These are phyloP conservation scores for Durotheca rogersii DNA, from an alignment of 495 filamentous ascomycete genomes.

Conservation along the genomic window DNA sequence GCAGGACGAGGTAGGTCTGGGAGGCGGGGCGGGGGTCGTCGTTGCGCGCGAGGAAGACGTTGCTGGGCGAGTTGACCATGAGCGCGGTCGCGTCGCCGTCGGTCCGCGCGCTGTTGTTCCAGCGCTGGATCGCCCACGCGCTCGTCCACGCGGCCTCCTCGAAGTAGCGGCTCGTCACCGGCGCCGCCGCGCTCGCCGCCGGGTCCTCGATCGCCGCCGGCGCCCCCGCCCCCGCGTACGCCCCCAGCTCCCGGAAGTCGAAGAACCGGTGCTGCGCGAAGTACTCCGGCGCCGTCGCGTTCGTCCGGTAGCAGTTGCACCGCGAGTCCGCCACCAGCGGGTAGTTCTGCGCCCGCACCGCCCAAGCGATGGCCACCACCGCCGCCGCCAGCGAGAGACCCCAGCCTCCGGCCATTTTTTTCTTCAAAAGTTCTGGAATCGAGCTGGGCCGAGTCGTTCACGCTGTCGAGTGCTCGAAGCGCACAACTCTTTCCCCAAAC, in stretches of 20 bases:
- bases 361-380: constrained; percentile 15
- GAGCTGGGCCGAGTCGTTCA: background rate
- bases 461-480: no score
- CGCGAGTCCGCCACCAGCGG: constrained; percentile 45
- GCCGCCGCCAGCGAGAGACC: constrained; percentile 7
- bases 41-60: constrained; percentile 60
- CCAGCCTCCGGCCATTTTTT: constrained; percentile 17
- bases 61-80: constrained; percentile 64
- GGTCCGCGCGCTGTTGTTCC: constrained; percentile 50
- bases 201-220: constrained; percentile 39
- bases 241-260: constrained; percentile 60
- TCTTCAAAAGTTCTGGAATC: background rate
- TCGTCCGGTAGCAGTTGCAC: constrained; percentile 52
- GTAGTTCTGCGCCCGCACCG: constrained; percentile 31
- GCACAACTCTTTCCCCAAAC: no score
- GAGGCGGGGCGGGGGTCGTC: constrained; percentile 34
- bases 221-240: constrained; percentile 40
- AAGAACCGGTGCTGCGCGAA: constrained; percentile 66
- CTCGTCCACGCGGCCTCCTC: constrained; percentile 40
- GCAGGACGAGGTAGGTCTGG: constrained; percentile 61
- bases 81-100: constrained; percentile 47
- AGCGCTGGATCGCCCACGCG: constrained; percentile 63
- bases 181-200: constrained; percentile 32
- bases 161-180: constrained; percentile 43
- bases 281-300: constrained; percentile 50